These are phyloP conservation scores for Gyromitra esculenta DNA, from an alignment of 2,329 filamentous ascomycete species.

Conservation along the genomic window DNA sequence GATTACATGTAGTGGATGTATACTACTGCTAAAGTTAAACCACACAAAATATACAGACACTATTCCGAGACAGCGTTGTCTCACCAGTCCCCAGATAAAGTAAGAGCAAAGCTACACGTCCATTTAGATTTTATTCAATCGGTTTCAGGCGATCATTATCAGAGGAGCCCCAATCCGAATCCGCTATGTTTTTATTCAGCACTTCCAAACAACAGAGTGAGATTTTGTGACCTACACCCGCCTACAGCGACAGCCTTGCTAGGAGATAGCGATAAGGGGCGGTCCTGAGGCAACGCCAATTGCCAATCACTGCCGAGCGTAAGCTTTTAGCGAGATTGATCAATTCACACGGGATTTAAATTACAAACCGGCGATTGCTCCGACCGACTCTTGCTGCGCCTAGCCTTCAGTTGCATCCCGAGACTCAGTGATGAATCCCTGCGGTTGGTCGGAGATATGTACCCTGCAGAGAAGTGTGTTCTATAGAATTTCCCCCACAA, in stretches of 20 bases:
- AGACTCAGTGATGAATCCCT: slow-evolving; percentile 12
- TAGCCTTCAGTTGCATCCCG: slow-evolving; percentile 1
- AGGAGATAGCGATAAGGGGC: slow-evolving; percentile 7
- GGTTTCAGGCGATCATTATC: too few relatives aligned
- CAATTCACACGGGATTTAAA: neutral
- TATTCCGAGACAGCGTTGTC: too few relatives aligned
- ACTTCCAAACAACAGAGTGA: slow-evolving; percentile 10
- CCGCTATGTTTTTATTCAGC: neutral
- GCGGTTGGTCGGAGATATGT: slow-evolving; percentile 10
- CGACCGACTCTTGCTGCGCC: slow-evolving; percentile 7
- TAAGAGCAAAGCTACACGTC: too few relatives aligned
- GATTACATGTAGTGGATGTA: too few relatives aligned
- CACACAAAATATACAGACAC: too few relatives aligned
- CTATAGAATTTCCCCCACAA: slow-evolving; percentile 8
- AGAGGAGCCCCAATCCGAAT: too few relatives aligned
- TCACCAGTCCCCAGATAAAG: too few relatives aligned
- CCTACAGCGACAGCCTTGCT: neutral
- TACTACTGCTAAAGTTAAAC: too few relatives aligned
- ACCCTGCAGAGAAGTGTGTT: neutral
- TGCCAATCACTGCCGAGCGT: slow-evolving; percentile 1
- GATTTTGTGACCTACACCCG: slow-evolving; percentile 2
- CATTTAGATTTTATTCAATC: too few relatives aligned
- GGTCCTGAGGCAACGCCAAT: slow-evolving; percentile 16
- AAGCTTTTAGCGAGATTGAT: slow-evolving; percentile 19
- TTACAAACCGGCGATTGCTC: neutral